Evolutionary conservation across 352 stramenopile genomes (phyloP), one percentile per base, ranked within the genome.

Genomic region (Globisporangium paddicum): DNA sequence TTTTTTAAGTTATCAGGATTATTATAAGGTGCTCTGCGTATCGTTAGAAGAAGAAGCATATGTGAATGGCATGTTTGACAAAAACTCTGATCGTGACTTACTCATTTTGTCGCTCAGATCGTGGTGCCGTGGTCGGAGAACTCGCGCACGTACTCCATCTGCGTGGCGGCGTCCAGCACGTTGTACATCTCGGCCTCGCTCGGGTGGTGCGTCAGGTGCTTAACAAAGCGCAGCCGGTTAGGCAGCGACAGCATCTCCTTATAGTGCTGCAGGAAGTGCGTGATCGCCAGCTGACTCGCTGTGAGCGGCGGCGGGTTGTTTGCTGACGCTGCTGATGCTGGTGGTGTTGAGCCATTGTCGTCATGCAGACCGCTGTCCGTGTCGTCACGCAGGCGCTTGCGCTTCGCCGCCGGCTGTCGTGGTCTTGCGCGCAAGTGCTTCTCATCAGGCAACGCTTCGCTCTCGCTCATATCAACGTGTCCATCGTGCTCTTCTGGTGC

Each of bases 171-270:
- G 64, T 86, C 76, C 28, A 86, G 49, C 16, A 86, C 73, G 41
- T 84, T 86, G 67, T 82, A 86, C 76, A 86, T 83, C 59, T 80
- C 73, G 44, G 76, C 76, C 23, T 86, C 76, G 7, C 54, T 55
- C 28, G 68, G 55, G 50, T 86, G 72, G 54, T 74, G 64, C 19
- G 76, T 69, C 23, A 86, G 51, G 45, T 80, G 73, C 35, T 71
- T 79, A 44, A 77, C 64, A 18, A 86, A 73, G 30, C 62, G 58
- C 16, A 86, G 56, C 7, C 67, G 71, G 49, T 51, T 63, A 3
- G 63, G 25, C 19, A 63, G 42, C 0, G 60, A 35, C 47, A 83
- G 42, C 21, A 72, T 44, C 0, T 76, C 45, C 34, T 66, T 75
- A 51, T 79, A 68, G 49, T 82, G 59, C 10, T 62, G 46, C 41